Conservation (phyloP, 2,329 filamentous ascomycete species). For the Capronia americana region DNA sequence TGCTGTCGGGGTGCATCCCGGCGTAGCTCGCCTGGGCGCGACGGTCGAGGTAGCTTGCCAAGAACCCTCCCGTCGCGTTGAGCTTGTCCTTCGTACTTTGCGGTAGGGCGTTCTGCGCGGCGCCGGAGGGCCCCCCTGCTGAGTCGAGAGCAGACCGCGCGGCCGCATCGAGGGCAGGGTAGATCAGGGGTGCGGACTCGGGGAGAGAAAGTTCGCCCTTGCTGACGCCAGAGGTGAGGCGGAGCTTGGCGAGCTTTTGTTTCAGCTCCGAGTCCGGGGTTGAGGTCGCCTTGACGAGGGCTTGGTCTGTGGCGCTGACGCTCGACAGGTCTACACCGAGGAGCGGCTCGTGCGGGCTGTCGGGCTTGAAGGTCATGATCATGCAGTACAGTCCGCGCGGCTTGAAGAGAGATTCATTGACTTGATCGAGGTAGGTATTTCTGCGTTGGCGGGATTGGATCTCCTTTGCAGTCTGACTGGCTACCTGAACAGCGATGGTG, state of each 20-base stretch:
- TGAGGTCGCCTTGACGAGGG: constrained; percentile 44
- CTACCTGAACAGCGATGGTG: constrained; percentile 31
- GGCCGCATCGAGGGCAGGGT: constrained; percentile 47
- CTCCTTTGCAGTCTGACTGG: constrained; percentile 28
- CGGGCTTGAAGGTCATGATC: constrained; percentile 61
- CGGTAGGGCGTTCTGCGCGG: background rate
- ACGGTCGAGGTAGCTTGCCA: constrained; percentile 59
- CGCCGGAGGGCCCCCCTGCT: constrained; percentile 7
- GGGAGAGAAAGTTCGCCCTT: constrained; percentile 50
- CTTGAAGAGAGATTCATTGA: constrained; percentile 64
- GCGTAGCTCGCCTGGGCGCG: constrained; percentile 53
- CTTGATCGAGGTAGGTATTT: constrained; percentile 62
- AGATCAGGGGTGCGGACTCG: constrained; percentile 57
- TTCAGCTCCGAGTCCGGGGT: constrained; percentile 25
- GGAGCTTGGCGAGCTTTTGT: constrained; percentile 28
- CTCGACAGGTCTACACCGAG: constrained; percentile 42
- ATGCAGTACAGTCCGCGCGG: constrained; percentile 63
- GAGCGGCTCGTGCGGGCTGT: constrained; percentile 40
- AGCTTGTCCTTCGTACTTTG: constrained; percentile 33
- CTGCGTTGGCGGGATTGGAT: constrained; percentile 45
- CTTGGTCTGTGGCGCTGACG: constrained; percentile 19
- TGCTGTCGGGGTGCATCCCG: constrained; percentile 50
- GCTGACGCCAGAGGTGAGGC: constrained; percentile 39
- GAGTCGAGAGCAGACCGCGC: constrained; percentile 1
- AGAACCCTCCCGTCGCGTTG: constrained; percentile 43